Evolutionary conservation across 2,329 filamentous ascomycete species (phyloP), one percentile per base, ranked within the genome.

Genomic region (Blastomyces parvus): DNA sequence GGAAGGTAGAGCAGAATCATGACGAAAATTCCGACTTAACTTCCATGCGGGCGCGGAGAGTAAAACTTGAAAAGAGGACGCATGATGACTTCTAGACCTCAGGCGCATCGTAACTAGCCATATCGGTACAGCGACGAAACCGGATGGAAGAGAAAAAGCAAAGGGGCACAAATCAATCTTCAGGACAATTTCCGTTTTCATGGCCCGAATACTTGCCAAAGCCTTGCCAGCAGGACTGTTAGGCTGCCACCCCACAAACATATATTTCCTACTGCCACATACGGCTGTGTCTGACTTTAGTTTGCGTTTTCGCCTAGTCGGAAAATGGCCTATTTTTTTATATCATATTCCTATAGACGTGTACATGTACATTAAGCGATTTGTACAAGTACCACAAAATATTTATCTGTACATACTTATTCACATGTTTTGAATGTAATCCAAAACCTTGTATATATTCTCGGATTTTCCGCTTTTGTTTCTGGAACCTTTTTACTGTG

Each of bases 1-100:
- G 68, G 84, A 78, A 62, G 68, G 64, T 8, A 63, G 36, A 55
- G 58, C 48, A 27, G 59, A 17, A 30, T 46, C 60, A 19, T 48
- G 25, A 59, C 19, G 13, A 46, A 46, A 59, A 36, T 42, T 27
- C 42, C 30, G 2, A n/a, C 30, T 17, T 9, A 14, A 13, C 19
- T 13, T n/a, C 50, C 27, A 36, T 36, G 8, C 42, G 7, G 22
- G 58, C 40, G 5, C 40, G n/a, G 30, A n/a, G 14, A 48, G 25
- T 4, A n/a, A 48, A 2, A 46, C 13, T 48, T 36, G 52, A 59
- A 48, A 7, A 19, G n/a, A 7, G 36, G 14, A 59, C 22, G 1
- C 38, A 4, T 44, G 14, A 44, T 14, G 22, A 25, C 30, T n/a
- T 19, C 0, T 38, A 42, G 7, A 59, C 46, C 13, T 27, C 11